phyloP scores from a whole-genome alignment of 495 filamentous ascomycete species.

The Hypoxylon intermedium region DNA sequence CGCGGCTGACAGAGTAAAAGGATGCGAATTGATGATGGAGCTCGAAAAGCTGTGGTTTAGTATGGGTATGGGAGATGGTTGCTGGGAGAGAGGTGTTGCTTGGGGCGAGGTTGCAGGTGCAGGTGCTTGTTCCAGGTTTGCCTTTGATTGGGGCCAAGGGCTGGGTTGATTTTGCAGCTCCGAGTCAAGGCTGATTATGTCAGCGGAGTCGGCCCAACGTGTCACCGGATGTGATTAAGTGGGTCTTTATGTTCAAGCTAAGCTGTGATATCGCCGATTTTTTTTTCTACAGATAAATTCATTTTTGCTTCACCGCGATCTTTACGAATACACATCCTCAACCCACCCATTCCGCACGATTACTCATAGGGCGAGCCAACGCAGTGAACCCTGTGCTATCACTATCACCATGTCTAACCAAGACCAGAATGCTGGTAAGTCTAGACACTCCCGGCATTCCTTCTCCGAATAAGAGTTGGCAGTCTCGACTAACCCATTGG shows the following conservation, averaged over 20 bases:
- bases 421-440: slow-evolving; percentile 57
- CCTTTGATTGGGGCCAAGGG: slow-evolving; percentile 48
- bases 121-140: slow-evolving; percentile 52
- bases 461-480: too few relatives aligned
- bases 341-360: slow-evolving; percentile 16
- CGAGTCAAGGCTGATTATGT: slow-evolving; percentile 25
- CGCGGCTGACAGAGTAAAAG: slow-evolving; percentile 5
- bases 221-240: slow-evolving; percentile 6
- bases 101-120: slow-evolving; percentile 33
- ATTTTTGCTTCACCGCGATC: too few relatives aligned
- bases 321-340: too few relatives aligned
- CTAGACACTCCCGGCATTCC: background rate
- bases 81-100: slow-evolving; percentile 32
- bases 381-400: slow-evolving; percentile 64
- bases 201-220: slow-evolving; percentile 21
- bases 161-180: slow-evolving; percentile 41
- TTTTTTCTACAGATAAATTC: slow-evolving; percentile 17
- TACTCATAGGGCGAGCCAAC: slow-evolving; percentile 62
- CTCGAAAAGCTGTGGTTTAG: slow-evolving; percentile 10
- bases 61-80: slow-evolving; percentile 8
- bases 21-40: slow-evolving; percentile 33
- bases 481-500: slow-evolving; percentile 35
- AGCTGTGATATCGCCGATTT: slow-evolving; percentile 9
- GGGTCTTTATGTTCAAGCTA: background rate
- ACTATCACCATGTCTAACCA: slow-evolving; percentile 58